Evolutionary conservation across 2,329 filamentous ascomycete species (phyloP), one percentile per base, ranked within the genome.

Genomic region (Penicillium nordicum): DNA sequence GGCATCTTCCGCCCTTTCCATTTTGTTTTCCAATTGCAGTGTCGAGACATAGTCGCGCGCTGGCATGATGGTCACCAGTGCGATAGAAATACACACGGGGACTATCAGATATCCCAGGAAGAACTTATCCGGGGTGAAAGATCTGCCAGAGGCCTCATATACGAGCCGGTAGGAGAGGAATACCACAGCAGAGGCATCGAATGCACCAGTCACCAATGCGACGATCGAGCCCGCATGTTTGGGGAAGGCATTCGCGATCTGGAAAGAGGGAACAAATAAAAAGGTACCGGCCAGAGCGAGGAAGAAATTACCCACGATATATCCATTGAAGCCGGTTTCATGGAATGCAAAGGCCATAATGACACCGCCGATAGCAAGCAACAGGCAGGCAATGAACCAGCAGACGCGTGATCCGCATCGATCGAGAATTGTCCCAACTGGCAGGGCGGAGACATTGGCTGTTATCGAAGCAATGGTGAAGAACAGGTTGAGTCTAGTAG

Each of bases 381-480:
- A 84, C 18, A 86, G 58, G 54, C 83, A 85, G 46, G 87, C 90
- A 50, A 86, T 79, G 11, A 92, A 76, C 11, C 89, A 88, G 68
- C 89, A 90, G 5, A 90, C 78, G 44, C 88, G 83, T n/a, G 92
- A 92, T 1, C 92, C 92, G 68, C 84, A 91, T 61, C 86, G 83
- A 74, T 96, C 92, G 14, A 96, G 83, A 27, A 96, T 87, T 5
- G 89, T 89, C 25, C 92, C 92, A 11, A 96, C 86, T 2, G 92
- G 90, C 7, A 96, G 80, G 12, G 92, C 92, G 40, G 86, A 90
- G 12, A 96, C 88, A 67, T 96, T 96, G 38, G 92, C 95, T 7
- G 84, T 88, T 10, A 96, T 91, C 14, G 91, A 92, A 12, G 92
- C 92, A 40, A 92, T 83, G 6, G 91, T 95, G 79, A 96, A 96